Evolutionary conservation across 2,329 filamentous ascomycete species (phyloP).

Genomic region (Phyllosticta citribraziliensis): DNA sequence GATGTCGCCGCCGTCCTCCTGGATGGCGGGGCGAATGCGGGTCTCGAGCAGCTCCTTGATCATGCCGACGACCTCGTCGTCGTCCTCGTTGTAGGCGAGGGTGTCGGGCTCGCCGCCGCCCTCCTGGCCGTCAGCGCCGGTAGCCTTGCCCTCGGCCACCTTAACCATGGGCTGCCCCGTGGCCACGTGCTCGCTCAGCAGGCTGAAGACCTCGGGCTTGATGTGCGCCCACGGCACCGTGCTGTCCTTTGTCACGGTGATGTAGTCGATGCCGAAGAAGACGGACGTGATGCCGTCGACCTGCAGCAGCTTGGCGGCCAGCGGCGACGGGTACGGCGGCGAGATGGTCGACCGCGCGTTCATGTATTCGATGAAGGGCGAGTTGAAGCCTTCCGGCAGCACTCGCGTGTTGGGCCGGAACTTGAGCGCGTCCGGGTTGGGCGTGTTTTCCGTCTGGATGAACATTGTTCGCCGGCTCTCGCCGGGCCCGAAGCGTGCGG

Average conservation of each 20-base stretch:
- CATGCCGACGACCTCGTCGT: conserved; percentile 92
- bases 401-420: conserved; percentile 87
- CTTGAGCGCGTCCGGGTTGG: conserved; percentile 89
- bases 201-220: conserved; percentile 86
- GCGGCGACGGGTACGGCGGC: conserved; percentile 79
- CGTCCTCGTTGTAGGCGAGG: conserved; percentile 76
- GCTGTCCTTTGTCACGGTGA: conserved; percentile 85
- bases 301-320: conserved; percentile 83
- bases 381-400: conserved; percentile 61
- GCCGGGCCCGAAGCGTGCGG: not conserved
- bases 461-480: conserved; percentile 64
- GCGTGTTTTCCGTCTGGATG: conserved; percentile 92
- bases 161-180: conserved; percentile 74
- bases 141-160: conserved; percentile 49
- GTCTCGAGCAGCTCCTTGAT: conserved; percentile 97
- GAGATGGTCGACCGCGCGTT: conserved; percentile 79
- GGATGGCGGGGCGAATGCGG: conserved; percentile 85
- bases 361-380: conserved; percentile 84
- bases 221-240: conserved; percentile 91
- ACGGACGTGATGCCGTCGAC: conserved; percentile 91
- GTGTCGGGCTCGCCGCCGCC: conserved; percentile 50
- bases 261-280: conserved; percentile 92
- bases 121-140: conserved; percentile 35
- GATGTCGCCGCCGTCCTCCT: conserved; percentile 96
- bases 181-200: conserved; percentile 89